Base-by-base conservation (phyloP, 148 eudicot genomes). In the Camellia granthamiana region DNA sequence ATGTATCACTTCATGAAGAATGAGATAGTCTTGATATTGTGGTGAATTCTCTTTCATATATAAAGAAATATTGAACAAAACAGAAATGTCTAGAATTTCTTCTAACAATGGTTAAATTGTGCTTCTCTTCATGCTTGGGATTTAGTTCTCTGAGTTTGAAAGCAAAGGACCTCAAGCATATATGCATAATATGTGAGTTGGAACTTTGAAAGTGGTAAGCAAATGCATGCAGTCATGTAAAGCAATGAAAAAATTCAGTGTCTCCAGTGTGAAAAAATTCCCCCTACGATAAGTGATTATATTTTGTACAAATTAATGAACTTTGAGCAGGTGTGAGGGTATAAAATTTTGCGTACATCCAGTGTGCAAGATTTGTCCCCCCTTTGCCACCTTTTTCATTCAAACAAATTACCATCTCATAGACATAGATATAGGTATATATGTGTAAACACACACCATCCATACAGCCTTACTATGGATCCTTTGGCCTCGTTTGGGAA, bases 71-170 rank as follows among this genome's bases (percentile, higher is more conserved):
- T 49, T 49, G 52, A 49, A 49, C 52, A 42, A 42, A 16, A 42
- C n/a, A 7, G 8, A 60, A 42, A 75, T 75, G 66, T 41, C 23
- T 43, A 44, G 78, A 60, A 75, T 75, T n/a, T 42, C 66, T 38
- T 16, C 18, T 15, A 19, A 51, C 75, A n/a, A 19, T 3, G 12
- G 59, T 74, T 55, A 10, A 54, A 56, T 74, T 64, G 30, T 54
- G 46, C 77, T 56, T 74, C 44, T 51, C 63, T 16, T 74, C 5
- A 15, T 54, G 69, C 41, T 67, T 64, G 43, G 56, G 61, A 77
- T 30, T 12, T 7, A 49, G 43, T 13, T 49, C 43, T 76, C 49
- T 8, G 51, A 74, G 77, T 74, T 23, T 74, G 68, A 56, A 59
- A 41, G 46, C 23, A 3, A 1, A 19, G 38, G 67, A 21, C 19